Evolutionary conservation across 1,139 yeast species (phyloP).

Genomic region (Candida sanyaensis): DNA sequence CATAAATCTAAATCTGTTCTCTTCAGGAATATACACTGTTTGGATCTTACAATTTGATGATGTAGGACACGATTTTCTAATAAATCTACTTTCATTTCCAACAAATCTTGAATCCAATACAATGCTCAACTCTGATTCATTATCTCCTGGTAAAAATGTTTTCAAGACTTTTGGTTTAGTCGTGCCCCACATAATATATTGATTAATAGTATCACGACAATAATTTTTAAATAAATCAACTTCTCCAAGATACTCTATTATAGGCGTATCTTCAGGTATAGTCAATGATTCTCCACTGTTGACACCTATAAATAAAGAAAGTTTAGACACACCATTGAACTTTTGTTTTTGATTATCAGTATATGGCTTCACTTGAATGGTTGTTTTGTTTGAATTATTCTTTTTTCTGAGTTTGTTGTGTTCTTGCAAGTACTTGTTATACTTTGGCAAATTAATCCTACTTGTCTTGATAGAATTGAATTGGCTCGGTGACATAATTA

Average conservation of each 20-base stretch:
- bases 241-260: conserved; percentile 76
- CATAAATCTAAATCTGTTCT: conserved; percentile 51
- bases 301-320: conserved; percentile 57
- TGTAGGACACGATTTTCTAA: conserved; percentile 67
- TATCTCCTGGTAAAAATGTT: conserved; percentile 37
- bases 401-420: conserved; percentile 24
- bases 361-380: conserved; percentile 45
- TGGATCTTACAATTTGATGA: conserved; percentile 71
- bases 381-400: conserved; percentile 25
- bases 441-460: conserved; percentile 34
- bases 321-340: conserved; percentile 71
- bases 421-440: conserved; percentile 29
- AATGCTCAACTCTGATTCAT: conserved; percentile 40
- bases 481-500: conserved; percentile 26
- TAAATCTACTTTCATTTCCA: conserved; percentile 76
- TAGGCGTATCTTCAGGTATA: conserved; percentile 51
- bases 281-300: conserved; percentile 19
- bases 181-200: conserved; percentile 79
- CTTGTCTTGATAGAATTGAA: conserved; percentile 35
- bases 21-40: conserved; percentile 51
- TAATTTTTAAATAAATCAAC: conserved; percentile 65
- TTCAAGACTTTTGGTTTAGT: conserved; percentile 76
- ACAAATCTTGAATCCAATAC: conserved; percentile 76
- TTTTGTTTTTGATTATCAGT: conserved; percentile 60
- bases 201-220: conserved; percentile 66